phyloP scores from a whole-genome alignment of 805 yeast genomes.

The Zygosaccharomyces siamensis region DNA sequence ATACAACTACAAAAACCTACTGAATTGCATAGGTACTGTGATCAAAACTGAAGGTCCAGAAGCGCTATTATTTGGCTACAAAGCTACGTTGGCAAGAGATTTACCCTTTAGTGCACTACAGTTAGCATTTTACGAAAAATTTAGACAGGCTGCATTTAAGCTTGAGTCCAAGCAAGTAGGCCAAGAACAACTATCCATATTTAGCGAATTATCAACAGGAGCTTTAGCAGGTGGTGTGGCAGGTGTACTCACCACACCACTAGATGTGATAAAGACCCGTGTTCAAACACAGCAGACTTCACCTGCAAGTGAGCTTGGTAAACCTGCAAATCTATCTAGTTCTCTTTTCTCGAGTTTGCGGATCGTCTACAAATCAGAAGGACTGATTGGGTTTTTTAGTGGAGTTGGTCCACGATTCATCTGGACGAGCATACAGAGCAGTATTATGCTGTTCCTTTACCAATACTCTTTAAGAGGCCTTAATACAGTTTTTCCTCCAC shows the following conservation, averaged over 20 bases:
- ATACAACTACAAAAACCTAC: conserved; percentile 74
- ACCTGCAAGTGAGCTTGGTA: conserved; percentile 10
- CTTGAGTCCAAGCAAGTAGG: conserved; percentile 33
- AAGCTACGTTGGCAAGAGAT: conserved; percentile 88
- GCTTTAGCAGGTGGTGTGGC: conserved; percentile 95
- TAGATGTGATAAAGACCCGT: conserved; percentile 88
- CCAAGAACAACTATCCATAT: conserved; percentile 45
- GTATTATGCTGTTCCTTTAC: conserved; percentile 85
- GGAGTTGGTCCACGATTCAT: conserved; percentile 96
- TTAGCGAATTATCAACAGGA: conserved; percentile 75
- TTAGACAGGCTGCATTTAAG: conserved; percentile 55
- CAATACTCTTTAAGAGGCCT: conserved; percentile 62
- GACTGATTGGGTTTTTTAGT: conserved; percentile 71
- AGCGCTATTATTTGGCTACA: conserved; percentile 84
- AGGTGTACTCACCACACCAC: conserved; percentile 82
- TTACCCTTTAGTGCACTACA: conserved; percentile 94
- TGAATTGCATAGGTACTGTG: conserved; percentile 66
- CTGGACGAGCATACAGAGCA: conserved; percentile 95
- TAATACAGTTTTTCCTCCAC: conserved; percentile 16
- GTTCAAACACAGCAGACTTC: conserved; percentile 76
- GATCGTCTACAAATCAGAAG: conserved; percentile 66
- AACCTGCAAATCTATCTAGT: conserved; percentile 27
- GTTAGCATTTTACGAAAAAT: conserved; percentile 89
- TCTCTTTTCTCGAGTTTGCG: conserved; percentile 50
- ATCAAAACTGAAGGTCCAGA: conserved; percentile 63